Base-by-base conservation (phyloP, 257 asterid genomes). In the Cordia subcordata region DNA sequence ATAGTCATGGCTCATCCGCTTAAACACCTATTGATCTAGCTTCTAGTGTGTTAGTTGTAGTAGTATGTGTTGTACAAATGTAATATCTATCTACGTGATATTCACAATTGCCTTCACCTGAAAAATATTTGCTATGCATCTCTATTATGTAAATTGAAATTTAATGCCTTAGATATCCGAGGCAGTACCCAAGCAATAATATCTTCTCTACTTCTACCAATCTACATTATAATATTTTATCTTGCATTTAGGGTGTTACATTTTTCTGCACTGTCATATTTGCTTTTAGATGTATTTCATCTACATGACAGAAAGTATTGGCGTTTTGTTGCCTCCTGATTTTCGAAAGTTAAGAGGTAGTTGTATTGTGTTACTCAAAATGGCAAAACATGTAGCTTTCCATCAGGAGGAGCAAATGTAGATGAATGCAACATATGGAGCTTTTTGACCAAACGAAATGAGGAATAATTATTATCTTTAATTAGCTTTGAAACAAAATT, bases 1-100 rank as follows among this genome's bases (percentile, higher is more conserved):
- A 62, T 5, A 8, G 50, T 66, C 50, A 40, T 52, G 64, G 57
- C 27, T 60, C 66, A 56, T 50, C 64, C 38, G 44, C 54, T 19
- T 57, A 52, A 39, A 17, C 58, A 11, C 16, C 38, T 27, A 17
- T 20, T 45, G 46, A 33, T 45, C 60, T 68, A 56, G 27, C 64
- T 42, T 44, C 32, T 51, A 27, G 55, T 21, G 10, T 56, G 53
- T 65, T 21, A 12, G 55, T 55, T 33, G 45, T 59, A 68, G 60
- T 16, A 21, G 63, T 40, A n/a, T 13, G n/a, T n/a, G n/a, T 8
- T 49, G 54, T 49, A 49, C 37, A 47, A 45, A 55, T 55, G 49
- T 49, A 49, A 17, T 49, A 49, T 49, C 54, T 16, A 20, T 49
- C 21, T 8, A 4, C n/a, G 19, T 49, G 53, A 15, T 49, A 0